phyloP scores from a whole-genome alignment of 768 basidiomycete species.

The Suillus variegatus region DNA sequence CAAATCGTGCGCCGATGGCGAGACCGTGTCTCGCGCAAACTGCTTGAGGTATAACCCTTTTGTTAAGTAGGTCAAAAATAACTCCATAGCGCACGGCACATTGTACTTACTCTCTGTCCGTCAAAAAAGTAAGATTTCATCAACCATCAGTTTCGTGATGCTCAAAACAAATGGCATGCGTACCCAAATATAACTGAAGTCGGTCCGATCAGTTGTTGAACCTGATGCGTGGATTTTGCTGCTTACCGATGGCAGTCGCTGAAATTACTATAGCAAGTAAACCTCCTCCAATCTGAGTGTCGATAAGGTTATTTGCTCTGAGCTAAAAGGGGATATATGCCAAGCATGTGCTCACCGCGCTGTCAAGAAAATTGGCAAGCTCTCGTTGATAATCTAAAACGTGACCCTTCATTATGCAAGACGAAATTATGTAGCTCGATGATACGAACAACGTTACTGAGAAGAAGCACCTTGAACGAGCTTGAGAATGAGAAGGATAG shows the following conservation, averaged over 20 bases:
- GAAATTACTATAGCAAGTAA: slow-evolving; percentile 75
- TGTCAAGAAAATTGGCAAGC: slow-evolving; percentile 83
- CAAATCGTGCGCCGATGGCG: slow-evolving; percentile 74
- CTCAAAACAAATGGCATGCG: slow-evolving; percentile 20
- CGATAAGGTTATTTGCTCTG: slow-evolving; percentile 5
- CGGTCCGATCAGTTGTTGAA: slow-evolving; percentile 9
- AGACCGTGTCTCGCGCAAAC: slow-evolving; percentile 80
- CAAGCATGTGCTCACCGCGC: slow-evolving; percentile 43
- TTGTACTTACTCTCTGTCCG: slow-evolving; percentile 2
- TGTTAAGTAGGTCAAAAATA: neutral
- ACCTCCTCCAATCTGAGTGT: slow-evolving; percentile 58
- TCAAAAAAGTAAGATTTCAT: neutral
- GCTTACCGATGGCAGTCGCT: slow-evolving; percentile 56
- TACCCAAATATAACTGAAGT: slow-evolving; percentile 83
- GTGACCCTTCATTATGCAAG: neutral
- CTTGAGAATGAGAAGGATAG: slow-evolving; percentile 12
- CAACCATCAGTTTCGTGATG: neutral
- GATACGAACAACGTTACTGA: slow-evolving; percentile 79
- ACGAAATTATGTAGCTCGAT: neutral
- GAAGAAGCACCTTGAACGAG: slow-evolving; percentile 67
- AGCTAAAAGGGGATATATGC: neutral
- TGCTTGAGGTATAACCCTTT: slow-evolving; percentile 70
- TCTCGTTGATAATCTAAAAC: slow-evolving; percentile 73
- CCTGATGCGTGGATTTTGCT: neutral
- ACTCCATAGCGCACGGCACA: no score